Conservation (phyloP, 139 green algal genomes). For the Chlorella sp. region DNA sequence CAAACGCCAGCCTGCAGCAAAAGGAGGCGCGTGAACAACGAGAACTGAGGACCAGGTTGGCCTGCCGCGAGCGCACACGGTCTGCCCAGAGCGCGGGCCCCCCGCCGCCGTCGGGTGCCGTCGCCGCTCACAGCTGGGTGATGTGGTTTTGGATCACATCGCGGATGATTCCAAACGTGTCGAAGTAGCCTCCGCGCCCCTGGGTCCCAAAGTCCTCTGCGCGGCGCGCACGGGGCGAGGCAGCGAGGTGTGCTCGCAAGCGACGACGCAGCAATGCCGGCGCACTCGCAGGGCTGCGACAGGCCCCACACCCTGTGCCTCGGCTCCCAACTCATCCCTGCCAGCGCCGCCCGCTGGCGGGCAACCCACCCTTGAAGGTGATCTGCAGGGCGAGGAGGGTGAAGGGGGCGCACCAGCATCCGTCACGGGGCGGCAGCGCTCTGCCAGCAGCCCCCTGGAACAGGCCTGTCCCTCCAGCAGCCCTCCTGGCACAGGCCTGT, state of each 20-base stretch:
- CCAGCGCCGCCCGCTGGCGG: not conserved
- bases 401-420: not conserved
- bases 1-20: constrained; percentile 32
- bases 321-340: too few species aligned
- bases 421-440: too few species aligned
- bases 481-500: too few species aligned
- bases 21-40: too few species aligned
- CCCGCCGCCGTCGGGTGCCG: too few species aligned
- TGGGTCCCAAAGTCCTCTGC: constrained; percentile 87
- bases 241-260: not conserved
- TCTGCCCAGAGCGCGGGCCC: too few species aligned
- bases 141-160: constrained; percentile 97
- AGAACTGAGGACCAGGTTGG: too few species aligned
- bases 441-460: not conserved
- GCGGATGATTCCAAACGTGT: constrained; percentile 96
- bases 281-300: too few species aligned
- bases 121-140: constrained; percentile 65
- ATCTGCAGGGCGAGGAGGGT: constrained; percentile 58
- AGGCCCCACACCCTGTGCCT: too few species aligned
- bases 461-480: too few species aligned
- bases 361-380: constrained; percentile 74
- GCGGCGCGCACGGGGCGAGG: not conserved
- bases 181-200: constrained; percentile 97
- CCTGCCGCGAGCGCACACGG: too few species aligned
- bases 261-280: too few species aligned